Base-by-base conservation (phyloP, 1,284 basidiomycete genomes). In the Omphalotus olearius region DNA sequence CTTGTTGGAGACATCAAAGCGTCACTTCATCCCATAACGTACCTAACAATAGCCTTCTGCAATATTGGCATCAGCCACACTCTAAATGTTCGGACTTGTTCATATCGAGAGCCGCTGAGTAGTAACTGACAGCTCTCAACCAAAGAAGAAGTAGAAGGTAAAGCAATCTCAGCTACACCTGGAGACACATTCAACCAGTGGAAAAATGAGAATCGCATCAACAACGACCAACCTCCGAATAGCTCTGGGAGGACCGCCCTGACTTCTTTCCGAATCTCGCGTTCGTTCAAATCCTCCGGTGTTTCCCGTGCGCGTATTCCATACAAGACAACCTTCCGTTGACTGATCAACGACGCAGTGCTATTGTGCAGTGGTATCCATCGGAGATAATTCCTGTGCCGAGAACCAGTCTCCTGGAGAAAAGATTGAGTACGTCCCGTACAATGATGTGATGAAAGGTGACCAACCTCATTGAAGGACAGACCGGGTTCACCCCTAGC, bases 401-500 rank as follows among this genome's bases (percentile, higher is more conserved):
- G 77, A 3, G 87, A 88, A 35, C 57, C 65, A 14, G 47, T 37
- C 17, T 56, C 60, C 75, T 77, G 47, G 1, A 39, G 43, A 33
- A 3, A 52, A 44, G 30, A 33, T 13, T 9, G 30, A 33, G 30
- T 33, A 4, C 9, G 45, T 26, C 33, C n/a, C 20, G 38, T 6
- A n/a, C 50, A 25, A 39, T 23, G 33, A 30, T 14, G 13, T 45
- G 40, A 9, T 42, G 14, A 23, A 14, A 13, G 20, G 7, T 9
- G 14, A 10, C 72, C 26, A 56, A 83, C 84, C 64, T 82, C 75
- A n/a, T 66, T 65, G 56, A 67, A 73, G 2, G 76, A 75, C 43
- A 89, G 64, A 5, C 82, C 85, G 0, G 65, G 60, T 61, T 91
- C 89, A 6, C 91, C 89, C 20, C 90, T 78, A 1, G 92, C 90